These are phyloP conservation scores for Phytophthora meadii DNA, from an alignment of 352 stramenopile genomes.

Conservation along the genomic window DNA sequence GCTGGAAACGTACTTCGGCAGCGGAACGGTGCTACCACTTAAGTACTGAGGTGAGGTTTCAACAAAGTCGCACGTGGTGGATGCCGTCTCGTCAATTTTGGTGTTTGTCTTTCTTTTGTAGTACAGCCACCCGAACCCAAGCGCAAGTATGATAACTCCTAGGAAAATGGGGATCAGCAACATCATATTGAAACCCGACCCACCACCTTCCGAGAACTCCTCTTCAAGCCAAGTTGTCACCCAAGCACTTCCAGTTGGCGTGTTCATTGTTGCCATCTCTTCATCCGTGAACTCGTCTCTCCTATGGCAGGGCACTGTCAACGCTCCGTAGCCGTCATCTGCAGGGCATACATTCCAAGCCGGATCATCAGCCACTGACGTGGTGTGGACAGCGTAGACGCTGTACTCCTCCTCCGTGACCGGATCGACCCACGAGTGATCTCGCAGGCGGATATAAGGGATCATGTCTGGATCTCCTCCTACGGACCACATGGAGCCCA, in stretches of 20 bases:
- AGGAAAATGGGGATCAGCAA: conserved; percentile 29
- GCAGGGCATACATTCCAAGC: conserved; percentile 28
- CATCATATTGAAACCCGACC: conserved; percentile 17
- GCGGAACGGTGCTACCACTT: conserved; percentile 41
- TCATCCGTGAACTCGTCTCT: conserved; percentile 24
- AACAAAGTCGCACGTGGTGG: conserved; percentile 13
- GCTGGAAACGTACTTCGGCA: conserved; percentile 12
- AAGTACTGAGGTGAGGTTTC: conserved; percentile 18
- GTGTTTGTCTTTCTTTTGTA: conserved; percentile 13
- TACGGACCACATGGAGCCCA: conserved; percentile 39
- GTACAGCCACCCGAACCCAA: conserved; percentile 13
- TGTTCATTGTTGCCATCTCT: conserved; percentile 23
- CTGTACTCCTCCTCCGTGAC: conserved; percentile 25
- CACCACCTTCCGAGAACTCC: conserved; percentile 16
- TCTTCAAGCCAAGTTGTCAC: conserved; percentile 28
- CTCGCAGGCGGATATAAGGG: conserved; percentile 25
- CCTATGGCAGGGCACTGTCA: conserved; percentile 30
- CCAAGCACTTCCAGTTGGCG: conserved; percentile 26
- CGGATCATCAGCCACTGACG: conserved; percentile 18
- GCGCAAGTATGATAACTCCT: neutral
- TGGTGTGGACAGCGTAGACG: conserved; percentile 34
- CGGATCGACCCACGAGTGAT: conserved; percentile 31
- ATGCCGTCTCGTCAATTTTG: conserved; percentile 7
- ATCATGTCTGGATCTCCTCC: conserved; percentile 26
- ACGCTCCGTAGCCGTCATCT: conserved; percentile 13